Conservation (phyloP, 495 filamentous ascomycete species). For the Rhypophila decipiens region DNA sequence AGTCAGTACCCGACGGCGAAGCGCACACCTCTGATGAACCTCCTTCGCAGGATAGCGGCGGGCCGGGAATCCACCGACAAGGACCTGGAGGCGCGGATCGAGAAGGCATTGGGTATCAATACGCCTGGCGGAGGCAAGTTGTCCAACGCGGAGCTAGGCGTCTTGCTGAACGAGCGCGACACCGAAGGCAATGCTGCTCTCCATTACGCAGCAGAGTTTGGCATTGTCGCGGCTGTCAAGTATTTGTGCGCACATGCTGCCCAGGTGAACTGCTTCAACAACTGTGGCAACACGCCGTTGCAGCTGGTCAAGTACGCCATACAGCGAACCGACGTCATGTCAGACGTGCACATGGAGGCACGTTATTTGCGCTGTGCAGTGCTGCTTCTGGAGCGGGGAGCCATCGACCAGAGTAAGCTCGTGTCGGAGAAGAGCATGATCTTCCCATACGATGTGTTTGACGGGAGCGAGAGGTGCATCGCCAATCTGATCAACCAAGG, state of each 20-base stretch:
- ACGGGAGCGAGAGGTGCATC: conserved; percentile 25
- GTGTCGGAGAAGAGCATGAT: conserved; percentile 23
- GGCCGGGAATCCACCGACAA: conserved; percentile 17
- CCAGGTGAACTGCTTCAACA: conserved; percentile 27
- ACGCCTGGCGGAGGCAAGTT: conserved; percentile 10
- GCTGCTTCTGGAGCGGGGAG: conserved; percentile 24
- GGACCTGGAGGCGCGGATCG: conserved; percentile 17
- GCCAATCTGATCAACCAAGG: conserved; percentile 23
- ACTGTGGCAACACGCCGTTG: conserved; percentile 30
- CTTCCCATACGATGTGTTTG: conserved; percentile 26
- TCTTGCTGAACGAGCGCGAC: conserved; percentile 21
- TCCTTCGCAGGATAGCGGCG: conserved; percentile 18
- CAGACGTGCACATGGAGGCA: conserved; percentile 30
- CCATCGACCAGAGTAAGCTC: conserved; percentile 29
- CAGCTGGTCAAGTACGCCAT: conserved; percentile 31
- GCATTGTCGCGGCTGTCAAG: conserved; percentile 24
- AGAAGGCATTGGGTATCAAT: conserved; percentile 7
- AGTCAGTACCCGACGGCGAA: conserved; percentile 18
- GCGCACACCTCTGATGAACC: conserved; percentile 23
- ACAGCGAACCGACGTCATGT: conserved; percentile 27
- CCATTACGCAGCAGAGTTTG: conserved; percentile 29
- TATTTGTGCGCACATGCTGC: conserved; percentile 18
- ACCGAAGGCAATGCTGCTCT: conserved; percentile 29
- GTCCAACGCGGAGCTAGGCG: conserved; percentile 12
- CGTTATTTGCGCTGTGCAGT: conserved; percentile 27